Percentiles rank a stretch among this genome's conserved stretches.
These are phyloP conservation scores for Coprinellus aureogranulatus DNA, from an alignment of 768 basidiomycete species.

Conservation along the genomic window DNA sequence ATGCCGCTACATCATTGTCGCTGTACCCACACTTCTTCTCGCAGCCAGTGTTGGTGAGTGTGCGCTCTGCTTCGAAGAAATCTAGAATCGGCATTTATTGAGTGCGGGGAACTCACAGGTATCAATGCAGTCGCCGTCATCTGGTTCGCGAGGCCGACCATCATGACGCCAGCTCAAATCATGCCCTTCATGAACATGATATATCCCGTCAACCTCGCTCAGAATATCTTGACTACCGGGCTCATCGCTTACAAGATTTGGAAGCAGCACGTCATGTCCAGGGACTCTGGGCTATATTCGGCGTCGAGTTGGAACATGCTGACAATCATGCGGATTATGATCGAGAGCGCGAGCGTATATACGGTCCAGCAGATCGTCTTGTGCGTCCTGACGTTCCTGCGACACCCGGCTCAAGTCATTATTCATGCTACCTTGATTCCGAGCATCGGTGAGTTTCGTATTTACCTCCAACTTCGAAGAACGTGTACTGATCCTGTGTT, in stretches of 20 bases:
- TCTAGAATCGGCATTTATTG: not conserved
- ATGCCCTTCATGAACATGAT: conserved; percentile 18
- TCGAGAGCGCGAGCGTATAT: conserved; percentile 31
- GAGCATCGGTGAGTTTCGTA: conserved; percentile 23
- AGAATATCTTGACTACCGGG: conserved; percentile 26
- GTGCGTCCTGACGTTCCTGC: conserved; percentile 24
- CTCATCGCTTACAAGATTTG: conserved; percentile 26
- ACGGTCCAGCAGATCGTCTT: conserved; percentile 25
- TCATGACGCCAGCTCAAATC: not conserved
- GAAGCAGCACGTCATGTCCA: conserved; percentile 22
- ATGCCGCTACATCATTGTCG: conserved; percentile 16
- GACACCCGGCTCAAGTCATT: conserved; percentile 25
- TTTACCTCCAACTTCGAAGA: not conserved
- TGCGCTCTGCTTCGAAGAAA: not conserved
- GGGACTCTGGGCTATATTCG: conserved; percentile 18
- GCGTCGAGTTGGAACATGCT: conserved; percentile 13
- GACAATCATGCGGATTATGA: conserved; percentile 23
- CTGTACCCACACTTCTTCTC: conserved; percentile 20
- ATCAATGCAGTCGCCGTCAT: conserved; percentile 19
- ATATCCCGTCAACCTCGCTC: conserved; percentile 24
- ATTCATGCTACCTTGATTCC: conserved; percentile 28
- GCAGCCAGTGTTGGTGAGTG: conserved; percentile 18
- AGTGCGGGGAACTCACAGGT: conserved; percentile 6
- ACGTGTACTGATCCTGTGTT: not conserved
- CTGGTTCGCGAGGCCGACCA: conserved; percentile 20